Base-by-base conservation (phyloP, 1,139 yeast species). In the Lodderomyces beijingensis region DNA sequence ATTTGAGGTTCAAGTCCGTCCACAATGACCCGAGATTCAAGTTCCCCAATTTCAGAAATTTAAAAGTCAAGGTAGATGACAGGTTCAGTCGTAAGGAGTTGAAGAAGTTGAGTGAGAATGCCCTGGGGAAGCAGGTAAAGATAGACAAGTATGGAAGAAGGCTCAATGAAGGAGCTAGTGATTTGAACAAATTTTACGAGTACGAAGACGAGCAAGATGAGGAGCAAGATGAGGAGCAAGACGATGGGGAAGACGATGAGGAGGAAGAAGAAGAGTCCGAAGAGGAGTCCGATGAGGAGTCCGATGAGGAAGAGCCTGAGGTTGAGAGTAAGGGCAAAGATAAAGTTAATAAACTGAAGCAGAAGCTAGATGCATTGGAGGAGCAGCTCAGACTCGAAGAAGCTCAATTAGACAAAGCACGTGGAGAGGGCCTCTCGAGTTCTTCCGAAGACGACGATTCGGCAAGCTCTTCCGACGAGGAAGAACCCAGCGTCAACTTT, bases 1-100 rank as follows among this genome's bases (percentile, higher is more conserved):
- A 88, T 58, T 72, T 79, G 12, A 75, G 98, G 53, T 91, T 91
- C 59, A 63, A 83, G 14, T 66, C 80, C 4, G 84, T 89, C 4
- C 88, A 83, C 48, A 77, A 73, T 45, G 98, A 93, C 57, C 97
- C 98, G 3, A 71, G 96, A 44, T 91, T 91, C 62, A 80, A 76
- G 43, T 61, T 77, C 27, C 91, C 96, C 3, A 79, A 72, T 45
- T 70, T 72, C 52, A 79, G 78, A 47, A 79, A 81, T 41, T 62
- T 80, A 42, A 84, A 82, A 55, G 83, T 87, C 27, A 78, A 84
- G 46, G 72, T 93, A 27, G 99, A 91, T 59, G 84, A 79, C 38
- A 77, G 99, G 57, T 91, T 91, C 58, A 77, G 79, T 44, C 77
- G 77, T 46, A 70, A 73, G 30, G 96, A 88, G 50, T 57, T 83